phyloP scores from a whole-genome alignment of 2,329 filamentous ascomycete species.

The Blumeria graminis region DNA sequence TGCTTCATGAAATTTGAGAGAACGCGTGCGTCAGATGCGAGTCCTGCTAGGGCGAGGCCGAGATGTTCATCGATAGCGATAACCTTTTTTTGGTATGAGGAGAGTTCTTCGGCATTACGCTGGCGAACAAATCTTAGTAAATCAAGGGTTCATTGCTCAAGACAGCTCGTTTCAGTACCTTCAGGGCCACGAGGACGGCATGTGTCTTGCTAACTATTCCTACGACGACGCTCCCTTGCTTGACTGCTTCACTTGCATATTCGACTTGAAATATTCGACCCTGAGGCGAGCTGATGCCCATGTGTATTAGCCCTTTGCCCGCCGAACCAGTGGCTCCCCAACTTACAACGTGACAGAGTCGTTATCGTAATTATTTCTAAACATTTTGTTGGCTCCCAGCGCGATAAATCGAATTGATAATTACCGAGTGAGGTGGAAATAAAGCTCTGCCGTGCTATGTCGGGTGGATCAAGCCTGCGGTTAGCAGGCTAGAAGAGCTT shows the following conservation, averaged over 20 bases:
- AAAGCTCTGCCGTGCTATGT: too few relatives aligned
- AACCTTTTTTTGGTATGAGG: slow-evolving; percentile 98
- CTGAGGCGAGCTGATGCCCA: slow-evolving; percentile 58
- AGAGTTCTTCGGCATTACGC: slow-evolving; percentile 98
- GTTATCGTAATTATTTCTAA: slow-evolving; percentile 99
- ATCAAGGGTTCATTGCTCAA: too few relatives aligned
- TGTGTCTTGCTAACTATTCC: slow-evolving; percentile 96
- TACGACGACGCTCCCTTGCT: slow-evolving; percentile 95
- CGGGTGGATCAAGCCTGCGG: too few relatives aligned
- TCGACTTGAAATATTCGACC: slow-evolving; percentile 99
- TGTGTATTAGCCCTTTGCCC: slow-evolving; percentile 5
- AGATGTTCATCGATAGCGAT: slow-evolving; percentile 91
- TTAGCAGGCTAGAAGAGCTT: too few relatives aligned
- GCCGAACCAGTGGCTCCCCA: slow-evolving; percentile 2
- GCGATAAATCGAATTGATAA: background rate
- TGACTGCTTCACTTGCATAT: slow-evolving; percentile 95
- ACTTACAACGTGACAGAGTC: slow-evolving; percentile 96
- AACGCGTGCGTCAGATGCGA: slow-evolving; percentile 91
- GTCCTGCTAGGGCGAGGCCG: slow-evolving; percentile 83
- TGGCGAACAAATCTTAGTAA: slow-evolving; percentile 18
- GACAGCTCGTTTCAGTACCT: slow-evolving; percentile 33
- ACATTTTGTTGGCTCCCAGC: slow-evolving; percentile 40
- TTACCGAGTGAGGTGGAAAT: too few relatives aligned
- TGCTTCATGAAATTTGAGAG: slow-evolving; percentile 99
- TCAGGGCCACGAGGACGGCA: slow-evolving; percentile 82